A percentile compares a stretch with the other conserved stretches of the same genome.
Evolutionary conservation across 176 grass and related monocot genomes (phyloP).

Genomic region (Carex parvula): DNA sequence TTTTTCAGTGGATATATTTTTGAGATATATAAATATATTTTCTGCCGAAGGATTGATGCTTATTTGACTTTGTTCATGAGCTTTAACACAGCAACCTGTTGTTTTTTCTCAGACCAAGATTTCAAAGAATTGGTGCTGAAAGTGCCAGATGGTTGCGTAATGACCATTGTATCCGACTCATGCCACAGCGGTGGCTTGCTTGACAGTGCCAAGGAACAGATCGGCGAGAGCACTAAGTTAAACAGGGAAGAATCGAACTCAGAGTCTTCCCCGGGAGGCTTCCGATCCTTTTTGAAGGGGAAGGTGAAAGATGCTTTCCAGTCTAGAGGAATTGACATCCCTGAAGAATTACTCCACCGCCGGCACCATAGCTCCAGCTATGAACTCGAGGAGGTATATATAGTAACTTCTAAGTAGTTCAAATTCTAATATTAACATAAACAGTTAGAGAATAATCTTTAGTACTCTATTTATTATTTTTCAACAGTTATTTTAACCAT

Average conservation of each 20-base stretch:
- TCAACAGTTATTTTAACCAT: too few species aligned
- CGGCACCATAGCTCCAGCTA: conserved; percentile 5
- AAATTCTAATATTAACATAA: conserved; percentile 1
- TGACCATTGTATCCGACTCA: conserved; percentile 77
- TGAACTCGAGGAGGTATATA: not conserved
- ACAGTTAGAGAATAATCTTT: not conserved
- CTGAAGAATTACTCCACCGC: conserved; percentile 16
- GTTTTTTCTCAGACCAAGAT: conserved; percentile 56
- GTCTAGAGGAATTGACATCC: conserved; percentile 36
- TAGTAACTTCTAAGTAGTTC: not conserved
- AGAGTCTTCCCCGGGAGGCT: conserved; percentile 26
- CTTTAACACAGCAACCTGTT: not conserved
- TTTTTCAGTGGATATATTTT: not conserved
- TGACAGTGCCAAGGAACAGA: conserved; percentile 82
- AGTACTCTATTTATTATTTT: too few species aligned
- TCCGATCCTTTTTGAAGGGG: conserved; percentile 33
- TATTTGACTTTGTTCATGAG: not conserved
- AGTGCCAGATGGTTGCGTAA: conserved; percentile 52
- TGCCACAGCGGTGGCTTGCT: conserved; percentile 93
- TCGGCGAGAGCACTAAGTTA: conserved; percentile 60
- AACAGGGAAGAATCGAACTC: conserved; percentile 25
- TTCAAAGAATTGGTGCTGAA: conserved; percentile 69
- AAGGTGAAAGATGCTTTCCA: conserved; percentile 34
- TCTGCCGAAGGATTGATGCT: not conserved
- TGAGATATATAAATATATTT: not conserved